These are phyloP conservation scores for Lachnellula occidentalis DNA, from an alignment of 2,329 filamentous ascomycete species.

Conservation along the genomic window DNA sequence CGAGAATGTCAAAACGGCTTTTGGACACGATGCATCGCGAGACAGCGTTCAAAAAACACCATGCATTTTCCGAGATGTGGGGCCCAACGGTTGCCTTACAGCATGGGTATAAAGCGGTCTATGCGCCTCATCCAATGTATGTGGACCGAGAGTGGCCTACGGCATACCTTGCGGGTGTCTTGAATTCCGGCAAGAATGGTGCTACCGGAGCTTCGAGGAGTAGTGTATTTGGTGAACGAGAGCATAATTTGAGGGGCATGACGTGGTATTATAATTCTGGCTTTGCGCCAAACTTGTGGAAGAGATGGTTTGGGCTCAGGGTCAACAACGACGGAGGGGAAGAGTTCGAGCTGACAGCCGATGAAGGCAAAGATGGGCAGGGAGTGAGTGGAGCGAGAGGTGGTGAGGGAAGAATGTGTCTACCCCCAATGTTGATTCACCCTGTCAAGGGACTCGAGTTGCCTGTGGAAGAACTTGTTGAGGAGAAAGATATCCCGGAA, in stretches of 20 bases:
- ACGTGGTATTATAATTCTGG: slow-evolving; percentile 90
- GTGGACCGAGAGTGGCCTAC: slow-evolving; percentile 83
- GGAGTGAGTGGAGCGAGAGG: slow-evolving; percentile 47
- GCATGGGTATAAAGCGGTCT: slow-evolving; percentile 89
- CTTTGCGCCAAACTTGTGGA: slow-evolving; percentile 77
- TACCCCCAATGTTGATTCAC: slow-evolving; percentile 85
- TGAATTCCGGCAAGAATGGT: slow-evolving; percentile 75
- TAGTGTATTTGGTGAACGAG: slow-evolving; percentile 73
- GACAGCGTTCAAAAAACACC: slow-evolving; percentile 77
- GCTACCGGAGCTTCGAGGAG: slow-evolving; percentile 67
- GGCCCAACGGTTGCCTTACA: slow-evolving; percentile 81
- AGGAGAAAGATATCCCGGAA: slow-evolving; percentile 22
- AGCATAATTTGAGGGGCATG: slow-evolving; percentile 82
- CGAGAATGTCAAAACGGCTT: slow-evolving; percentile 74
- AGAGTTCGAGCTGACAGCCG: slow-evolving; percentile 60
- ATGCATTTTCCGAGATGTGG: slow-evolving; percentile 97
- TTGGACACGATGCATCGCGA: slow-evolving; percentile 86
- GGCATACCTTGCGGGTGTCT: slow-evolving; percentile 68
- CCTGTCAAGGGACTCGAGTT: slow-evolving; percentile 74
- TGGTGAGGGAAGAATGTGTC: slow-evolving; percentile 81
- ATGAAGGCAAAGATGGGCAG: slow-evolving; percentile 36
- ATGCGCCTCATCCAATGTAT: slow-evolving; percentile 82
- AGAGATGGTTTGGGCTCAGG: slow-evolving; percentile 77
- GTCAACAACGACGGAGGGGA: slow-evolving; percentile 76
- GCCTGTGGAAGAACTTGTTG: slow-evolving; percentile 22